These are phyloP conservation scores for Prunus padus DNA, from an alignment of 306 rosid species.

Conservation along the genomic window DNA sequence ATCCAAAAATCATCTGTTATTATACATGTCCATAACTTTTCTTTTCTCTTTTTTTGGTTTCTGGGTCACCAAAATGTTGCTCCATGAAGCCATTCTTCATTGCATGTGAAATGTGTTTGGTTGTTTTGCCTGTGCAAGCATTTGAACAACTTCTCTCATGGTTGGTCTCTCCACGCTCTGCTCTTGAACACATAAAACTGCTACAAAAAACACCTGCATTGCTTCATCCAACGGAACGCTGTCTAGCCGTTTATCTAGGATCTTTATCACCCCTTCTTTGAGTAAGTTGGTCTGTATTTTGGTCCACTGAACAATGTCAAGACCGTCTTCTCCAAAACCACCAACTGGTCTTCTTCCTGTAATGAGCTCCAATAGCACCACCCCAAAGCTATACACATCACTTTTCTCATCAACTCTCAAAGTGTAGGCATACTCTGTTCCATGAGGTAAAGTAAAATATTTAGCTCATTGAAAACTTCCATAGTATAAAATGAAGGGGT, in stretches of 20 bases:
- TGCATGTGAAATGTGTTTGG: conserved; percentile 55
- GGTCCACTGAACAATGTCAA: conserved; percentile 89
- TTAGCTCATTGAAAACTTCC: neutral
- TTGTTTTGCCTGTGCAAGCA: conserved; percentile 80
- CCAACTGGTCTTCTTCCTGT: conserved; percentile 78
- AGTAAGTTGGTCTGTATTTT: conserved; percentile 59
- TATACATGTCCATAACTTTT: neutral
- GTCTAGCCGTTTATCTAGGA: conserved; percentile 57
- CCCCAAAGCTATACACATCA: conserved; percentile 89
- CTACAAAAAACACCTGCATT: conserved; percentile 74
- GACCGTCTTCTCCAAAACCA: conserved; percentile 80
- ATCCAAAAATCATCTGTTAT: neutral
- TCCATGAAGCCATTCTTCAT: conserved; percentile 18
- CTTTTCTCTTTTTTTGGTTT: neutral
- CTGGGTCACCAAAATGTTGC: conserved; percentile 2
- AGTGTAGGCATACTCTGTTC: conserved; percentile 89
- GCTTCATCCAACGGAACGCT: conserved; percentile 64
- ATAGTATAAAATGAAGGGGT: neutral
- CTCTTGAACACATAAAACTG: conserved; percentile 80
- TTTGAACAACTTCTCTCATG: conserved; percentile 94
- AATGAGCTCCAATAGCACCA: conserved; percentile 71
- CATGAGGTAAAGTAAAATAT: neutral
- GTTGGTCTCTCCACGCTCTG: conserved; percentile 86
- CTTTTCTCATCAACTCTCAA: conserved; percentile 80
- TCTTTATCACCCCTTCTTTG: conserved; percentile 57